A percentile compares a stretch with the other conserved stretches of the same genome.
These are phyloP conservation scores for Aspergillus aculeatinus DNA, from an alignment of 2,329 filamentous ascomycete genomes.

Conservation along the genomic window DNA sequence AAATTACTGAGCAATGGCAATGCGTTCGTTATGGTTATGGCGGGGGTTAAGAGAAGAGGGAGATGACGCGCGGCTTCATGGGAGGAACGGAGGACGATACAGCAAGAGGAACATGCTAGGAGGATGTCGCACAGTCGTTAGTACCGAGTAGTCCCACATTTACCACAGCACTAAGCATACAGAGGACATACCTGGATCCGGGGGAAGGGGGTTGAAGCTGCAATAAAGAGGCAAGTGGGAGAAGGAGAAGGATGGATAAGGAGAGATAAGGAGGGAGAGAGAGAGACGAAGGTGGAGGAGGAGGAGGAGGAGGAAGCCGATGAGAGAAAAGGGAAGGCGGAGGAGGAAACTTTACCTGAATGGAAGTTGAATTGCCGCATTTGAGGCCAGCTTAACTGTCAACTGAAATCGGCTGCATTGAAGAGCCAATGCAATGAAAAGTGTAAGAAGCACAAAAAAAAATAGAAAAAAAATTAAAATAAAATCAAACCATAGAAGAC, in stretches of 20 bases:
- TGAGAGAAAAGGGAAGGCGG: too few species aligned
- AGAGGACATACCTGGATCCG: too few species aligned
- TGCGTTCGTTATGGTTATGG: background rate
- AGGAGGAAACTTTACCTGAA: background rate
- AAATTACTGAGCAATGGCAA: background rate
- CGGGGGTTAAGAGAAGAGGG: background rate
- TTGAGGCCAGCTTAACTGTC: background rate
- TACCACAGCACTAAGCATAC: too few species aligned
- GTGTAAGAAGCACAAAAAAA: too few species aligned
- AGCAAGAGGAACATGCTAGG: background rate
- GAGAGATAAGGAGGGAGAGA: background rate
- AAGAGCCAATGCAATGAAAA: too few species aligned
- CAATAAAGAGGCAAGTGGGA: background rate
- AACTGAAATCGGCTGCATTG: too few species aligned
- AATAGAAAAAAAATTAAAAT: too few species aligned
- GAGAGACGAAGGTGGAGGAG: background rate
- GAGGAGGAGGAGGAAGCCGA: background rate
- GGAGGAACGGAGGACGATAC: background rate
- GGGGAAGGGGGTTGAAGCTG: background rate
- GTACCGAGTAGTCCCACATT: background rate
- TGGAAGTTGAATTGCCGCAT: constrained; percentile 1
- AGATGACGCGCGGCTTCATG: background rate
- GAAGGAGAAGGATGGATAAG: background rate
- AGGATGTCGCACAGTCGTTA: background rate
- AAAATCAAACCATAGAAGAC: too few species aligned